These are phyloP conservation scores for Aspergillus melleus DNA, from an alignment of 2,329 filamentous ascomycete genomes.

Conservation along the genomic window DNA sequence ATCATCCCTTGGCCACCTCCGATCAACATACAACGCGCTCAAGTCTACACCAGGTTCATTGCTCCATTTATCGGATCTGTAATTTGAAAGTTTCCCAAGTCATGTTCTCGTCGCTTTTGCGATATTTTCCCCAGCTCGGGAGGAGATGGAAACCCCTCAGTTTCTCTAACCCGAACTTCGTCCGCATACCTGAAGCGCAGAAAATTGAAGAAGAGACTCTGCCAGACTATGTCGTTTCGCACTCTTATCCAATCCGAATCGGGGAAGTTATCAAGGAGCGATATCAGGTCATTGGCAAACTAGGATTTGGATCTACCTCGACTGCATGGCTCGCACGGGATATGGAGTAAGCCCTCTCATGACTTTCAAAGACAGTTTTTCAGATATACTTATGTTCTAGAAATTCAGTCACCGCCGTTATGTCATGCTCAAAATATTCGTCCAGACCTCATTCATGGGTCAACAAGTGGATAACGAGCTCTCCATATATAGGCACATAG, in stretches of 20 bases:
- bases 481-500: constrained; percentile 45
- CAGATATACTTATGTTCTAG: neutral
- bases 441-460: constrained; percentile 28
- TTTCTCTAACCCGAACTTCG: constrained; percentile 33
- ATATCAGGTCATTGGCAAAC: constrained; percentile 38
- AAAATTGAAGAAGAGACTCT: constrained; percentile 37
- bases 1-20: too few species aligned
- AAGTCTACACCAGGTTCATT: too few species aligned
- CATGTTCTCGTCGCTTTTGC: constrained; percentile 21
- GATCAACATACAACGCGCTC: too few species aligned
- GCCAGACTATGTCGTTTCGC: constrained; percentile 23
- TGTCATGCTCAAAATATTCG: constrained; percentile 33
- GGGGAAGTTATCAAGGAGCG: constrained; percentile 29
- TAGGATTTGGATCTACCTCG: constrained; percentile 35
- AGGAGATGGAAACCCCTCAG: constrained; percentile 33
- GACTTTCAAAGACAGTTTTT: neutral
- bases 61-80: too few species aligned
- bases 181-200: constrained; percentile 22
- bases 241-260: constrained; percentile 33
- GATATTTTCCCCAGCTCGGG: constrained; percentile 23
- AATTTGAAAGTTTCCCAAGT: too few species aligned
- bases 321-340: constrained; percentile 41
- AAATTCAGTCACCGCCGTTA: constrained; percentile 26
- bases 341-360: constrained; percentile 23
- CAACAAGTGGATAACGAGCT: constrained; percentile 40